Evolutionary conservation across 1,139 yeast species (phyloP).

Genomic region (Pichia sp.): DNA sequence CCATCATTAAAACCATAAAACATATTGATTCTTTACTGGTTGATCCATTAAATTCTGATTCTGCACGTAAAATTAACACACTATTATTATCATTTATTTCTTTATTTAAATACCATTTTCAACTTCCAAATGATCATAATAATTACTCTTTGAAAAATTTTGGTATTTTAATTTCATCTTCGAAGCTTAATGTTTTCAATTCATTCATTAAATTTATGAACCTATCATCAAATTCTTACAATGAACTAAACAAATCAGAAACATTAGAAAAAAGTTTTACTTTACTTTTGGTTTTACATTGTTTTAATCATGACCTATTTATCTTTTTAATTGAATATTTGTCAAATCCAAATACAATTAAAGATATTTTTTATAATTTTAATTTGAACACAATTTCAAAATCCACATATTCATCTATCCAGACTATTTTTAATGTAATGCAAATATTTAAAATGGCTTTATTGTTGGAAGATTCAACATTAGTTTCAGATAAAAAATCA

Average conservation of each 20-base stretch:
- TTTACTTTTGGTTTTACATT: constrained; percentile 19
- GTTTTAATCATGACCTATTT: constrained; percentile 17
- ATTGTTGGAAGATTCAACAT: constrained; percentile 20
- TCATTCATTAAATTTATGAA: constrained; percentile 17
- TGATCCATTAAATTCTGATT: constrained; percentile 11
- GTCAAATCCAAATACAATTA: not conserved
- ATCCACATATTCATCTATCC: constrained; percentile 2
- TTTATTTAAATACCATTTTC: constrained; percentile 26
- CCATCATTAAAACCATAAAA: constrained; percentile 18
- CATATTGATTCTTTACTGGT: constrained; percentile 15
- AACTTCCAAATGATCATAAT: constrained; percentile 21
- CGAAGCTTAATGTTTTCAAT: constrained; percentile 13
- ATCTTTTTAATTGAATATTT: not conserved
- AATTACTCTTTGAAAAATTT: constrained; percentile 25
- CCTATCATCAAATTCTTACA: constrained; percentile 11
- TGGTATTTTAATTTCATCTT: constrained; percentile 18
- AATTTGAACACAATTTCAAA: not conserved
- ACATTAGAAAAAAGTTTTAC: constrained; percentile 19
- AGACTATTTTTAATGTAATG: constrained; percentile 18
- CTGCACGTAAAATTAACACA: constrained; percentile 12
- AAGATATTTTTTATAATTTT: constrained; percentile 4
- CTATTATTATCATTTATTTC: constrained; percentile 17
- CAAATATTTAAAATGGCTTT: constrained; percentile 17
- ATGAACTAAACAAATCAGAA: constrained; percentile 18
- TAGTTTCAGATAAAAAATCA: constrained; percentile 16